Evolutionary conservation across 495 filamentous ascomycete genomes (phyloP), one percentile per base, ranked within the genome.

Genomic region (Neohortaea acidophila): DNA sequence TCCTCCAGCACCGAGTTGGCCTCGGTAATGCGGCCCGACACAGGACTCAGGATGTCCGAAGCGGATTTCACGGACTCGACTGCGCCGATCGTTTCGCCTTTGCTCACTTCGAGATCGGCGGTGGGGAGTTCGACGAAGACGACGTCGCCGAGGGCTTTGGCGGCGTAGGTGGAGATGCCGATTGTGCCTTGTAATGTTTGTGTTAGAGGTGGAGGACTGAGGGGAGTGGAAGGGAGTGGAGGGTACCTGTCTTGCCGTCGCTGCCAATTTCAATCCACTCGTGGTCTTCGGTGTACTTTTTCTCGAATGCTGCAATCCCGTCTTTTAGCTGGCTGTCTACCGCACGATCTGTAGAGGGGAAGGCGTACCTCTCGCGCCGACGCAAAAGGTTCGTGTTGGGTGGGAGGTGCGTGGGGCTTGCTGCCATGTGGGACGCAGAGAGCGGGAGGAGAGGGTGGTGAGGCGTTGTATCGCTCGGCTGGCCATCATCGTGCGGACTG

Each of bases 61-160:
- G 91, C 89, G 29, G 81, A 86, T 70, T 97, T 97, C 56, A 97
- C 89, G 8, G 84, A 92, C 69, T 97, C 89, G 44, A 97, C 86
- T 31, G 89, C 85, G 38, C 89, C 89, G 47, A 94, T 77, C 41
- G 79, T 61, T 54, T 92, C 84, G 46, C 83, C 83, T 21, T 69
- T 70, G 21, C 51, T 47, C 25, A 91, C 67, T 47, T 72, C 67
- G 42, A 71, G 62, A 40, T 69, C 75, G 30, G 60, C 59, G 36
- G 68, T 61, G 24, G 86, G 86, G 27, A 94, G 79, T 70, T 97
- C 89, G 47, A 96, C 84, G 65, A 75, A 97, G 55, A 97, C 86
- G 38, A 96, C 84, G 59, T 97, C 89, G 49, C 89, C 89, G 41
- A 97, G 79, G 37, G 78, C 72, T 46, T 85, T 66, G 48, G 91